These are phyloP conservation scores for Periconia sp. DNA, from an alignment of 2,329 filamentous ascomycete species.

Conservation along the genomic window DNA sequence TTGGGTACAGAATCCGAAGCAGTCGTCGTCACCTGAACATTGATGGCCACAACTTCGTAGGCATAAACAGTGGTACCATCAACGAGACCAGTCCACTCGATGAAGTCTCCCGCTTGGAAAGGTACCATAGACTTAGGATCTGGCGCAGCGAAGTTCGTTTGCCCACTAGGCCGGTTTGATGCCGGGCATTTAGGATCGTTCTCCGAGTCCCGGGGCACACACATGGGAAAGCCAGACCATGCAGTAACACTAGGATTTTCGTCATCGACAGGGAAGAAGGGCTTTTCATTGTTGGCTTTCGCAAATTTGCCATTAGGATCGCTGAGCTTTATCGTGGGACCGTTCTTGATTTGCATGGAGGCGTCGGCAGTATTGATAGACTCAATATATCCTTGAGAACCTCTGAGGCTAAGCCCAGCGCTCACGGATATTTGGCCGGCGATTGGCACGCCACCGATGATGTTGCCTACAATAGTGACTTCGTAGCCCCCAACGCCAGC, in stretches of 20 bases:
- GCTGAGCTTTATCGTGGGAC: slow-evolving; percentile 48
- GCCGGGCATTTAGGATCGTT: slow-evolving; percentile 44
- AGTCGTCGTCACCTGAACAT: slow-evolving; percentile 48
- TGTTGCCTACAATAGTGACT: slow-evolving; percentile 47
- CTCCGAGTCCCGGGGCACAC: slow-evolving; percentile 53
- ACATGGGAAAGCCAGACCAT: slow-evolving; percentile 61
- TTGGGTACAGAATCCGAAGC: slow-evolving; percentile 40
- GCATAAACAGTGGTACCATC: slow-evolving; percentile 40
- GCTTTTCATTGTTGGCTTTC: slow-evolving; percentile 27
- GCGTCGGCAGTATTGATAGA: slow-evolving; percentile 39
- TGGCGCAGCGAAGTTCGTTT: slow-evolving; percentile 35
- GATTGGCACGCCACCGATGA: slow-evolving; percentile 44
- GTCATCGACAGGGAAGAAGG: slow-evolving; percentile 57
- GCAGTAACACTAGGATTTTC: slow-evolving; percentile 56
- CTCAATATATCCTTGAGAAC: slow-evolving; percentile 45
- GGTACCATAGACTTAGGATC: slow-evolving; percentile 51
- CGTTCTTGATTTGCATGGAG: slow-evolving; percentile 46
- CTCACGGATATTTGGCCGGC: slow-evolving; percentile 47
- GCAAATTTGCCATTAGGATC: slow-evolving; percentile 55
- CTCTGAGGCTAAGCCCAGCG: slow-evolving; percentile 45
- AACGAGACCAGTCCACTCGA: slow-evolving; percentile 49
- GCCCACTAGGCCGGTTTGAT: slow-evolving; percentile 43
- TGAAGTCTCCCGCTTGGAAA: slow-evolving; percentile 49
- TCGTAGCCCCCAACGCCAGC: slow-evolving; percentile 29
- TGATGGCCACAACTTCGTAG: slow-evolving; percentile 46